These are phyloP conservation scores for Ogataea neopini DNA, from an alignment of 805 yeast species.

Conservation along the genomic window DNA sequence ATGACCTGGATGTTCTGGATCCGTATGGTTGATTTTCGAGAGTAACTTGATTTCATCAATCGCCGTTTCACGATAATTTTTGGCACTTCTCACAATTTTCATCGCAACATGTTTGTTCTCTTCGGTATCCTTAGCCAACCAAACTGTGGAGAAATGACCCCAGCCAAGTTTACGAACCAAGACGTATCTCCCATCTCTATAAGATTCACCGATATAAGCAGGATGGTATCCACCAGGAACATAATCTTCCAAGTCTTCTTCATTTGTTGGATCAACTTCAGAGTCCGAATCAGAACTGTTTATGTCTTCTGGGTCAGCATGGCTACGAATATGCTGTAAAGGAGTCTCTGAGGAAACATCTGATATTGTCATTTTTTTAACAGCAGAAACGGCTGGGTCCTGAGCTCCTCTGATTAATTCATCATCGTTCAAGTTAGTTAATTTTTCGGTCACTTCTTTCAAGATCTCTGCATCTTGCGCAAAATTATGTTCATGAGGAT, in stretches of 20 bases:
- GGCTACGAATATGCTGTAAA: not conserved
- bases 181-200: conserved; percentile 68
- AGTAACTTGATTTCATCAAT: conserved; percentile 86
- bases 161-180: conserved; percentile 92
- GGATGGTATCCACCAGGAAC: conserved; percentile 96
- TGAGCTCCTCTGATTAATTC: conserved; percentile 20
- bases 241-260: conserved; percentile 85
- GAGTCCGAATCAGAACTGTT: conserved; percentile 13
- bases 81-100: conserved; percentile 90
- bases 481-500: conserved; percentile 27
- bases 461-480: conserved; percentile 29
- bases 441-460: conserved; percentile 31
- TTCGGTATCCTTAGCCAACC: conserved; percentile 73
- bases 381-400: conserved; percentile 6
- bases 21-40: conserved; percentile 62
- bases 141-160: conserved; percentile 98
- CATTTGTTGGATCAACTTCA: conserved; percentile 49
- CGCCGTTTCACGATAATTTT: conserved; percentile 91
- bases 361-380: conserved; percentile 16
- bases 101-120: conserved; percentile 80
- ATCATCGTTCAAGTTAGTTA: conserved; percentile 24
- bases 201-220: conserved; percentile 81
- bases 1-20: conserved; percentile 75
- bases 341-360: conserved; percentile 5
- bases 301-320: conserved; percentile 5